phyloP scores from a whole-genome alignment of 495 filamentous ascomycete genomes.

The Aspergillus panamensis region DNA sequence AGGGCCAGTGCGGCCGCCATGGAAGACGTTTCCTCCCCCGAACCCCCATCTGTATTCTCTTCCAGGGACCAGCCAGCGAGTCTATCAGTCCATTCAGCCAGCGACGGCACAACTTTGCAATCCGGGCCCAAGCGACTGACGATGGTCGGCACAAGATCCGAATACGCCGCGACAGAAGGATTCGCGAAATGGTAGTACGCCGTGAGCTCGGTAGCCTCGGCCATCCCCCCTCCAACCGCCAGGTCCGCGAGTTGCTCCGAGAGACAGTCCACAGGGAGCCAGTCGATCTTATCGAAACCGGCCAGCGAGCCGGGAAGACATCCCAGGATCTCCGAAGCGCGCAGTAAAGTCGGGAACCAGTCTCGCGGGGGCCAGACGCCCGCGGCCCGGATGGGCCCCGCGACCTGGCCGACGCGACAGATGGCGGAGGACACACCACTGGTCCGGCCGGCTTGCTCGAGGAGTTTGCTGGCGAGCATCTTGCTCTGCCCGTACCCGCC shows the following conservation, averaged over 20 bases:
- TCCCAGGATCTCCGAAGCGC: constrained; percentile 26
- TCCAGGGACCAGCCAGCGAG: background rate
- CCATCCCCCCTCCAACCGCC: background rate
- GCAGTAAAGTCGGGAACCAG: constrained; percentile 47
- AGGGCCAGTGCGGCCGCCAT: background rate
- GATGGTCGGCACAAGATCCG: background rate
- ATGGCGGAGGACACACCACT: constrained; percentile 37
- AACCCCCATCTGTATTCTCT: background rate
- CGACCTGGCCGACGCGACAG: constrained; percentile 54
- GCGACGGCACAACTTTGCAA: background rate
- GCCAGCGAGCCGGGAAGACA: constrained; percentile 9
- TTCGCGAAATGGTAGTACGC: constrained; percentile 13
- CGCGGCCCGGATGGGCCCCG: constrained; percentile 35
- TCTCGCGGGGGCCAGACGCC: constrained; percentile 54
- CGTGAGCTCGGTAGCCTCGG: background rate
- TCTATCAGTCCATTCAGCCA: constrained; percentile 5
- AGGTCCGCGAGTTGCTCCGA: constrained; percentile 34
- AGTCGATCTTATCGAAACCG: background rate
- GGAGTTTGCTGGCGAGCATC: constrained; percentile 44
- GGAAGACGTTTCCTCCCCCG: background rate
- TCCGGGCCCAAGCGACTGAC: background rate
- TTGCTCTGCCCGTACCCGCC: constrained; percentile 55
- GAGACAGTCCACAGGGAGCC: constrained; percentile 46
- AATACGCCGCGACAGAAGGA: background rate
- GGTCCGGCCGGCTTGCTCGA: constrained; percentile 39